phyloP scores from a whole-genome alignment of 2,329 filamentous ascomycete species.

The Teratosphaeria viscida region DNA sequence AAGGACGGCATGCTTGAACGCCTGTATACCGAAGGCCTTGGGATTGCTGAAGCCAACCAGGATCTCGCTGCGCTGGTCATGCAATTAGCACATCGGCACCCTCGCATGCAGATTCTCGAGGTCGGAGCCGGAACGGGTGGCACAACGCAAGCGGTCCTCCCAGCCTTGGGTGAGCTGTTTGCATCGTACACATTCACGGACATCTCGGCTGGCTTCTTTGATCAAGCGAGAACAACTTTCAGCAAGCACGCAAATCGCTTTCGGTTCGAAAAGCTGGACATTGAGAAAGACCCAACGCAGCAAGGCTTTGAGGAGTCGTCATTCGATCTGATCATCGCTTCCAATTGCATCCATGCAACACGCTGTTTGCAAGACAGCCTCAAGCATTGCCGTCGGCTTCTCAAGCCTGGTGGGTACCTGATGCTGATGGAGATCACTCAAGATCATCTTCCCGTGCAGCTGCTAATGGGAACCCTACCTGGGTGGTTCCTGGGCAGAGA shows the following conservation, averaged over 20 bases:
- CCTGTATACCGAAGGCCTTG: neutral
- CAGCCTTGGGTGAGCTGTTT: neutral
- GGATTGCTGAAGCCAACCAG: neutral
- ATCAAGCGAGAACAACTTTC: slow-evolving; percentile 24
- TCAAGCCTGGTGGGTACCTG: slow-evolving; percentile 14
- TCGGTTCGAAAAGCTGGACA: slow-evolving; percentile 22
- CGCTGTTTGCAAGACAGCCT: slow-evolving; percentile 6
- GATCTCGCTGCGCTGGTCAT: neutral
- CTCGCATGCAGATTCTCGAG: neutral
- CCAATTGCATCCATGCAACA: slow-evolving; percentile 17
- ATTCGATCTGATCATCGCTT: slow-evolving; percentile 18
- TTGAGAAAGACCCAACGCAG: slow-evolving; percentile 16
- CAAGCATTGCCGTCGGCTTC: slow-evolving; percentile 10
- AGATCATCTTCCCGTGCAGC: neutral
- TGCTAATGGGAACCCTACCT: neutral
- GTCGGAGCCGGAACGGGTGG: neutral
- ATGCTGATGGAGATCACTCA: slow-evolving; percentile 4
- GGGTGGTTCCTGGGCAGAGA: neutral
- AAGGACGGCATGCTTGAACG: neutral
- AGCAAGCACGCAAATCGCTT: slow-evolving; percentile 17
- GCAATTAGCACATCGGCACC: neutral
- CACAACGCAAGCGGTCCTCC: neutral
- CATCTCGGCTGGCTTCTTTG: slow-evolving; percentile 33
- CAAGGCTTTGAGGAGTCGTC: slow-evolving; percentile 27
- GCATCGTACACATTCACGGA: slow-evolving; percentile 37